Conservation (phyloP, 441 rosid species). For the Dalechampia spathulata region DNA sequence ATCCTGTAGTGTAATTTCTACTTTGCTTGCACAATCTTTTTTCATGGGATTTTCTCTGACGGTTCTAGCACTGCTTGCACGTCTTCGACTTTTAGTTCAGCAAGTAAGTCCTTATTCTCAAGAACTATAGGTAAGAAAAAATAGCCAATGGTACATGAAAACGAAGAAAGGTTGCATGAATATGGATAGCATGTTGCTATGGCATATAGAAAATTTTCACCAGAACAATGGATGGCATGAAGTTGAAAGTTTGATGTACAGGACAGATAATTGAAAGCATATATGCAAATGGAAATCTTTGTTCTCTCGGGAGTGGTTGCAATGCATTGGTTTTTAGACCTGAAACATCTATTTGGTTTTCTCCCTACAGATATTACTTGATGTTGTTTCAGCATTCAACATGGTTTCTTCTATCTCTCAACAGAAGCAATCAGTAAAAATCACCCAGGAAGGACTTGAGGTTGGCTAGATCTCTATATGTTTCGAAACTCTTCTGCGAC, state of each 20-base stretch:
- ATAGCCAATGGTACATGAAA: background rate
- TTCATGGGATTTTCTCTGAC: slow-evolving; percentile 71
- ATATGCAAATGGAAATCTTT: background rate
- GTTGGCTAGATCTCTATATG: slow-evolving; percentile 22
- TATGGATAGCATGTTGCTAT: background rate
- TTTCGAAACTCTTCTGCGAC: slow-evolving; percentile 9
- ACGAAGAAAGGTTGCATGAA: background rate
- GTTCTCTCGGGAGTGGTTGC: background rate
- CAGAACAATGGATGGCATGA: background rate
- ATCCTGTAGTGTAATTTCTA: slow-evolving; percentile 48
- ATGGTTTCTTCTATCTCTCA: slow-evolving; percentile 52
- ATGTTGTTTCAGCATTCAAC: slow-evolving; percentile 60
- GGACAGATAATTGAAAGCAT: background rate
- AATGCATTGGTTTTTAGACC: background rate
- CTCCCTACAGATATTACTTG: slow-evolving; percentile 56
- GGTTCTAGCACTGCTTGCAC: slow-evolving; percentile 69
- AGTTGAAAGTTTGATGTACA: background rate
- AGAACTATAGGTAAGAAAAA: background rate
- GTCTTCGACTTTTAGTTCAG: slow-evolving; percentile 72
- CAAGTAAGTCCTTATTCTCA: slow-evolving; percentile 48
- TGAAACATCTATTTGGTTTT: background rate
- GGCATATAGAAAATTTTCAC: slow-evolving; percentile 1
- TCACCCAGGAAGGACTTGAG: slow-evolving; percentile 65
- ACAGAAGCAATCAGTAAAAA: slow-evolving; percentile 64
- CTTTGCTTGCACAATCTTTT: slow-evolving; percentile 73